Conservation (phyloP, 257 asterid genomes). For the Solanum stenotomum region DNA sequence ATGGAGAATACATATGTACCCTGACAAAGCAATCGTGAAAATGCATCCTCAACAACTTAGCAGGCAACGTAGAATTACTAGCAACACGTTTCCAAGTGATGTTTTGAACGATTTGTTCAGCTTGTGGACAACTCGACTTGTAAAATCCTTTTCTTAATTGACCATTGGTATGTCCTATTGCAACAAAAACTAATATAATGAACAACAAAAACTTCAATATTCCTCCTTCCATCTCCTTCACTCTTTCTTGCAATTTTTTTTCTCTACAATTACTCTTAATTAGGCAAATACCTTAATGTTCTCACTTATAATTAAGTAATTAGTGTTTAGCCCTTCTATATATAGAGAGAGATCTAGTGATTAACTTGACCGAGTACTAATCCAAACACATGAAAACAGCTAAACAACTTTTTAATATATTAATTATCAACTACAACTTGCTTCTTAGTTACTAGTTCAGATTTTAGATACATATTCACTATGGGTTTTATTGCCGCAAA, state of each 20-base stretch:
- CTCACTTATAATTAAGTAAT: not conserved
- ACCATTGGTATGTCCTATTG: constrained; percentile 9
- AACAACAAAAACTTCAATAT: not conserved
- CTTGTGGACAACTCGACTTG: constrained; percentile 17
- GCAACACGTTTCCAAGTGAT: constrained; percentile 23
- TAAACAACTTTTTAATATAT: not conserved
- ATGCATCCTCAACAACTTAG: constrained; percentile 38
- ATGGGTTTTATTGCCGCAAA: not conserved
- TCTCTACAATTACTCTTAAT: not conserved
- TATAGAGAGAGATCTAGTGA: not conserved
- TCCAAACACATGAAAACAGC: not conserved
- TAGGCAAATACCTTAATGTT: not conserved
- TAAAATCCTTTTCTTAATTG: constrained; percentile 22
- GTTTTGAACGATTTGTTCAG: constrained; percentile 24
- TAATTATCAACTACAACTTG: not conserved
- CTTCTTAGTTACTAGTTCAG: not conserved
- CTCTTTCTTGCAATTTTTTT: not conserved
- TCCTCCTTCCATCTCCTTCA: not conserved
- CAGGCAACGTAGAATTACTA: constrained; percentile 21
- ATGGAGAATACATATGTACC: constrained; percentile 1
- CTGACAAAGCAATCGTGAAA: constrained; percentile 44
- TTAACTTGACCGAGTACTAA: not conserved
- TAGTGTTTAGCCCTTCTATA: not conserved
- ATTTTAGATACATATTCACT: not conserved
- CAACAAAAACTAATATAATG: constrained; percentile 4